Conservation (phyloP, 192 early-diverging fungal genomes). For the Dimargaris cristalligena region DNA sequence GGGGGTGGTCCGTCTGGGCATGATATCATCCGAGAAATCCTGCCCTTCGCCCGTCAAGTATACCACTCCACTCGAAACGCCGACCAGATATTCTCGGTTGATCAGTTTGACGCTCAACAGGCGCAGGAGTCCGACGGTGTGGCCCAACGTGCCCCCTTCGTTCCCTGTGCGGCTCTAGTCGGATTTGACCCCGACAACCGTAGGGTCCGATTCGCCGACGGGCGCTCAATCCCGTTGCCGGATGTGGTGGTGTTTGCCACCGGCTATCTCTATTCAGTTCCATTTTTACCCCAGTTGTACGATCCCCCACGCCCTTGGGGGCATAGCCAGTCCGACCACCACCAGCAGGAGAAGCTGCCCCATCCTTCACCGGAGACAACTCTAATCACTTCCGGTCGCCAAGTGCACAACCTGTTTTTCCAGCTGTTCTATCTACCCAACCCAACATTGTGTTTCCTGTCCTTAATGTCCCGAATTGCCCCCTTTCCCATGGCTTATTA, state of each 20-base stretch:
- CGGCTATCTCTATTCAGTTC: conserved; percentile 36
- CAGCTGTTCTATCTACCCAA: conserved; percentile 26
- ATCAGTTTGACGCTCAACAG: not conserved
- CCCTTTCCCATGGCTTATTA: conserved; percentile 35
- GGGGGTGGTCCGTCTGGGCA: conserved; percentile 24
- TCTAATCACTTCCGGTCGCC: conserved; percentile 20
- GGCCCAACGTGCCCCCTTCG: not conserved
- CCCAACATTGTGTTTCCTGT: conserved; percentile 29
- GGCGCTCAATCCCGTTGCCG: conserved; percentile 10
- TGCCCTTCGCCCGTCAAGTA: conserved; percentile 15
- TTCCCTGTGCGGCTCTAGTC: conserved; percentile 10
- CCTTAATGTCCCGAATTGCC: conserved; percentile 25
- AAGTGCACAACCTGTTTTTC: conserved; percentile 21
- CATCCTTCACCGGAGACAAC: conserved; percentile 3
- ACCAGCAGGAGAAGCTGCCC: not conserved
- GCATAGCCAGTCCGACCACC: not conserved
- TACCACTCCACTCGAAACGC: conserved; percentile 21
- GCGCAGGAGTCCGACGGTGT: too few relatives aligned
- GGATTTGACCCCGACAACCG: conserved; percentile 11
- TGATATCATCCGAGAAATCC: conserved; percentile 24
- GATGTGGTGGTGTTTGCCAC: conserved; percentile 37
- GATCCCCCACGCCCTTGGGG: not conserved
- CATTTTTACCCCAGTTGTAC: conserved; percentile 25
- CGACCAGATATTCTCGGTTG: conserved; percentile 5
- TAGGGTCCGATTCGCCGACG: conserved; percentile 13